Evolutionary conservation across 2,329 filamentous ascomycete species (phyloP).

Genomic region (Talaromyces sp.): DNA sequence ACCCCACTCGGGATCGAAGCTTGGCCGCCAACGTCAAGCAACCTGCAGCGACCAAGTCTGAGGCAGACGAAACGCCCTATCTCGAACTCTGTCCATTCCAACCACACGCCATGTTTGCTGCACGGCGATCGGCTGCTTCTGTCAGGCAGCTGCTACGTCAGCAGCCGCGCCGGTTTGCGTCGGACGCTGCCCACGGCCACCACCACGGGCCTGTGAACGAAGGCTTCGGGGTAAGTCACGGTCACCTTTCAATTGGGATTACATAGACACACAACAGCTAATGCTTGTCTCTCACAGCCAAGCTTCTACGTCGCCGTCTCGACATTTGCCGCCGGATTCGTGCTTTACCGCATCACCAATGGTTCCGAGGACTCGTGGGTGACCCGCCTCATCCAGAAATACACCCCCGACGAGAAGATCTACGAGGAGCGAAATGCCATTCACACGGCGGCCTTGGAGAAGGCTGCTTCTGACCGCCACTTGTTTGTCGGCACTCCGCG

Average conservation of each 20-base stretch:
- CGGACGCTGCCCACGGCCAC: slow-evolving; percentile 34
- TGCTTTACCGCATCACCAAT: slow-evolving; percentile 39
- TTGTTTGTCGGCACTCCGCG: slow-evolving; percentile 49
- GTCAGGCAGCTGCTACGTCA: slow-evolving; percentile 33
- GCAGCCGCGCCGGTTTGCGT: slow-evolving; percentile 41
- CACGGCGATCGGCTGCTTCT: slow-evolving; percentile 35
- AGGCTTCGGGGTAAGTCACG: slow-evolving; percentile 39
- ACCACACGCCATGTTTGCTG: slow-evolving; percentile 35
- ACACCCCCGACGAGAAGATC: slow-evolving; percentile 49
- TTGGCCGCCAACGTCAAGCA: slow-evolving; percentile 3
- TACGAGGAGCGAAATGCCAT: slow-evolving; percentile 56
- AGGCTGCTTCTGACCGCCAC: slow-evolving; percentile 59
- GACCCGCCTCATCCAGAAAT: slow-evolving; percentile 51
- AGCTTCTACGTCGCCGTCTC: slow-evolving; percentile 46
- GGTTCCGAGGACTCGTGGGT: slow-evolving; percentile 35
- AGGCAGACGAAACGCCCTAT: slow-evolving; percentile 7
- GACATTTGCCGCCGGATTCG: slow-evolving; percentile 37
- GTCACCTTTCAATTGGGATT: not conserved
- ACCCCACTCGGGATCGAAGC: not conserved
- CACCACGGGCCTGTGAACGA: slow-evolving; percentile 41
- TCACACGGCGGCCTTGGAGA: slow-evolving; percentile 58
- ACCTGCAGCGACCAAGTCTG: not conserved
- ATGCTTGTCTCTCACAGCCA: slow-evolving; percentile 26
- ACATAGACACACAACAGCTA: not conserved
- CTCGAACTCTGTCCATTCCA: slow-evolving; percentile 15